Evolutionary conservation across 2,329 filamentous ascomycete genomes (phyloP), one percentile per base, ranked within the genome.

Genomic region (Colletotrichum simmondsii): DNA sequence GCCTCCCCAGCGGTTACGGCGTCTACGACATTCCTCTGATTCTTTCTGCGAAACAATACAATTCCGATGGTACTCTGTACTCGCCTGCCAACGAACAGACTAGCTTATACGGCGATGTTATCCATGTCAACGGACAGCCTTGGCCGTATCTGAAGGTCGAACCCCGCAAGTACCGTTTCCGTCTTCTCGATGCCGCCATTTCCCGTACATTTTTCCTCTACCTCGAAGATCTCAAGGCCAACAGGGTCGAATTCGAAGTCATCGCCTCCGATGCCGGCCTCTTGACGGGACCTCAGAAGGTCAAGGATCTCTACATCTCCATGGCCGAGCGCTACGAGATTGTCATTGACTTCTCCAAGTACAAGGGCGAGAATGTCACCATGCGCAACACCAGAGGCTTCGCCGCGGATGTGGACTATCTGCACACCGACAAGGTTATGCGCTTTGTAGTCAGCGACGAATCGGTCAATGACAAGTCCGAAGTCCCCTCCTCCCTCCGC

Each of bases 251-350:
- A 1, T 88, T 89, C 76, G 78, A 83, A 8, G 83, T 89, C 69
- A 85, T 89, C 63, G 86, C 78, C 0, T 86, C 86, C 4, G 87
- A 89, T 74, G 78, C 83, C 19, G 87, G 87, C 10, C 83, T 87
- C 2, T 81, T 88, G 4, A 79, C 80, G 2, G 76, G 79, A 19
- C 85, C 87, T 0, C 83, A 86, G 10, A 75, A 75, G 6, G 81
- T 84, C 1, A 79, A 79, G 14, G 78, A 81, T 30, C 77, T 89
- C 2, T 81, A 82, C n/a, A 81, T 89, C 59, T 79, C 85, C 24
- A 87, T 88, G 83, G 88, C 85, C 2, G 88, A 89, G 75, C 83
- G 88, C 16, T 89, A 86, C 74, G 88, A 89, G 74, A 80, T 88
- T 16, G 78, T 89, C 42, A 85, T 86, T 68, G 85, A 90, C 65